Evolutionary conservation across 1,139 yeast genomes (phyloP), one percentile per base, ranked within the genome.

Genomic region (Martiniozyma asiatica): DNA sequence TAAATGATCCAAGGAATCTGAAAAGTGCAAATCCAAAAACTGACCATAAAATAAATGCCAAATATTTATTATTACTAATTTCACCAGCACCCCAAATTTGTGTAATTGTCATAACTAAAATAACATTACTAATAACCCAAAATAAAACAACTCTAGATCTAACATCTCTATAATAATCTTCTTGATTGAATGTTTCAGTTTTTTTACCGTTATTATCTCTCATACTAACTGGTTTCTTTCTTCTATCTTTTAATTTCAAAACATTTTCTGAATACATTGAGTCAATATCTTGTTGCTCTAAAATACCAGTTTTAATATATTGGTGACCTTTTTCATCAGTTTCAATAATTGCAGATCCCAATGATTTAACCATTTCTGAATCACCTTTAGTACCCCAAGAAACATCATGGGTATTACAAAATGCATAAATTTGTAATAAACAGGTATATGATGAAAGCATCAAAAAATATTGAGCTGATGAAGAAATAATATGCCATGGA

Each of bases 351-450:
- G 82, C 85, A 17, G 71, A 65, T 26, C 84, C 80, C 33, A 76
- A 58, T 33, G 68, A 73, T 44, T 73, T 73, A 11, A 73, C 65
- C 29, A 76, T 79, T 40, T 73, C 72, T 41, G 78, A 80, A 39
- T 87, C 94, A 42, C 96, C 96, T 51, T 85, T 85, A 1, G 96
- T 87, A 56, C 96, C 96, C 96, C 96, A 87, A 0, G 94, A 79
- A 31, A 85, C 94, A 62, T 85, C 96, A 57, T 85, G 95, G 5
- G 94, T 84, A 51, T 85, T 85, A 58, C 97, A 85, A 54, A 84
- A 82, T 1, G 97, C 95, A 58, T 82, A 85, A 35, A 85, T 82
- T 55, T 85, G 96, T 38, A 85, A 61, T 1, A 95, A 79, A 56
- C 94, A 82, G 3, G 92, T 77, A 52, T 82, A 85, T 1, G 89